Base-by-base conservation (phyloP, 306 rosid genomes). In the Lotus japonicus region DNA sequence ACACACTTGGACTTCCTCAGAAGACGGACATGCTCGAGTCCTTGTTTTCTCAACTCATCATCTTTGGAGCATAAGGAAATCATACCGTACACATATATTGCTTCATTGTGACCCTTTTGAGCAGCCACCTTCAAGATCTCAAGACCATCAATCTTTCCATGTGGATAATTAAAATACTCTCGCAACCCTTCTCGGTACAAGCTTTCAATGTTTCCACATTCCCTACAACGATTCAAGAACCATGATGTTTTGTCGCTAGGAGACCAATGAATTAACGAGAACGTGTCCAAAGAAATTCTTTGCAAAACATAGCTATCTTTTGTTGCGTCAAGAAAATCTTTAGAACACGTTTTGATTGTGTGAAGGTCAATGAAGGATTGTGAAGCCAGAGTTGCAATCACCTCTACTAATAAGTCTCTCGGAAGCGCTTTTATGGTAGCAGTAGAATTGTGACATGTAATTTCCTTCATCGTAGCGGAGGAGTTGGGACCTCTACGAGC, bases 51-150 rank as follows among this genome's bases (percentile, higher is more conserved):
- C 6, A 14, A n/a, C n/a, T n/a, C n/a, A n/a, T n/a, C n/a, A n/a
- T n/a, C n/a, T n/a, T n/a, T n/a, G n/a, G n/a, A n/a, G 2, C 58
- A 42, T 41, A 77, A 16, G 4, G 70, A 11, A 9, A 83, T 6
- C 42, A 83, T 42, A 9, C 71, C 83, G 0, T 73, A 80, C 7
- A 71, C 63, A 9, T 82, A 79, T 23, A 6, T 75, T 4, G 87
- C 75, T 31, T 73, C 82, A 1, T 2, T 5, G n/a, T n/a, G n/a
- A n/a, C n/a, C n/a, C n/a, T n/a, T n/a, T n/a, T n/a, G n/a, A n/a
- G n/a, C n/a, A n/a, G n/a, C n/a, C n/a, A n/a, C n/a, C n/a, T n/a
- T n/a, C n/a, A n/a, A n/a, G n/a, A n/a, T n/a, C n/a, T n/a, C n/a
- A n/a, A n/a, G n/a, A n/a, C n/a, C n/a, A n/a, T n/a, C n/a, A 0